A percentile compares a stretch with the other conserved stretches of the same genome.
Evolutionary conservation across 805 yeast species (phyloP).

Genomic region (Candida incommunis): DNA sequence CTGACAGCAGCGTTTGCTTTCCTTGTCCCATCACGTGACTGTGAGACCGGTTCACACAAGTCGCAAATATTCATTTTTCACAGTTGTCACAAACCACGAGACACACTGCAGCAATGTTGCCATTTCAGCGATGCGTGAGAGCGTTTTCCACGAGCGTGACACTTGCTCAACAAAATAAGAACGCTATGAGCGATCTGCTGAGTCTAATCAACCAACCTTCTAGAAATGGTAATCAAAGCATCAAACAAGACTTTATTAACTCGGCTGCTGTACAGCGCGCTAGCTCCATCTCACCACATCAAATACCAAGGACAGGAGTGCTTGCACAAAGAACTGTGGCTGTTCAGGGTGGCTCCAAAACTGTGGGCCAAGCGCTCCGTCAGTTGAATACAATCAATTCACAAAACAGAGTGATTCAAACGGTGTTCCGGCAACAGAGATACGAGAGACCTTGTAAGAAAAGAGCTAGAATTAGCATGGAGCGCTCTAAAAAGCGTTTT

Average conservation of each 20-base stretch:
- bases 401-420: slow-evolving; percentile 16
- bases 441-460: slow-evolving; percentile 24
- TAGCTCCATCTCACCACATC: not conserved
- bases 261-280: not conserved
- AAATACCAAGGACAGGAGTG: not conserved
- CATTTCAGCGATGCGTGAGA: too few species aligned
- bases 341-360: not conserved
- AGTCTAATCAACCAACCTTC: not conserved
- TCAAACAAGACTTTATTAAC: not conserved
- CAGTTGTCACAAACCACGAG: too few species aligned
- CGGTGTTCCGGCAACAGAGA: slow-evolving; percentile 15
- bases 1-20: too few species aligned
- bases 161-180: not conserved
- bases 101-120: too few species aligned
- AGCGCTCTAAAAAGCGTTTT: slow-evolving; percentile 19
- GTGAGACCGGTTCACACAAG: too few species aligned
- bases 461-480: slow-evolving; percentile 16
- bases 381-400: slow-evolving; percentile 16
- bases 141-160: not conserved
- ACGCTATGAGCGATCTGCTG: not conserved
- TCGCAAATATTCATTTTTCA: too few species aligned
- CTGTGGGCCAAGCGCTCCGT: slow-evolving; percentile 9
- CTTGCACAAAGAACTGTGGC: not conserved
- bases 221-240: not conserved
- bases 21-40: too few species aligned